Base-by-base conservation (phyloP, 768 basidiomycete species). In the Pleurotus pulmonarius region DNA sequence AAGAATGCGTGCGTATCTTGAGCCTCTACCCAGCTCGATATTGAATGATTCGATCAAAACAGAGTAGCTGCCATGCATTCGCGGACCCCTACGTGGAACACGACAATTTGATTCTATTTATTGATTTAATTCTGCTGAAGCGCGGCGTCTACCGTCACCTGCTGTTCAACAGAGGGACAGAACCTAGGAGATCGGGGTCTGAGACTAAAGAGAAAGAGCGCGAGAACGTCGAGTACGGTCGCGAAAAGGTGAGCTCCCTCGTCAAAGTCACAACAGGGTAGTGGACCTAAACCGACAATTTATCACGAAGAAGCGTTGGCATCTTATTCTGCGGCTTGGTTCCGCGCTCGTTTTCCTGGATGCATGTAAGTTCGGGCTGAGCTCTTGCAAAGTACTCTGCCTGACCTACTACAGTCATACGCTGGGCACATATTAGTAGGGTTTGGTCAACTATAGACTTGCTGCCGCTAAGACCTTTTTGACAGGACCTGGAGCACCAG, bases 1-100 rank as follows among this genome's bases (percentile, higher is more conserved):
- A 93, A 67, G 87, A 91, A 73, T 94, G 92, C 68, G 91, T 92
- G 47, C 63, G 88, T 82, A 5, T 39, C 13, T 59, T 59, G 39
- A 40, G 6, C 54, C 22, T 34, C 44, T 46, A 55, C 34, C 58
- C 26, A 58, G 56, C 45, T 29, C n/a, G 43, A 26, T 20, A 52
- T 2, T 46, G 15, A 6, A 29, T 25, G 39, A 26, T 34, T 22
- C 11, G 34, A 20, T 24, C 15, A 58, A 57, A 5, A 12, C 60
- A 89, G 88, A 70, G 73, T 22, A 72, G 72, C 54, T 90, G 89
- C 64, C 78, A 76, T 38, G 70, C 73, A 24, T 92, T 93, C 63
- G 90, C 86, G 0, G 92, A 94, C 69, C 90, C 90, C 56, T 94
- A 93, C 62, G 89, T 93, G 58, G 92, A 94, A 66, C 87, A 93